Evolutionary conservation across 148 eudicot species (phyloP), one percentile per base, ranked within the genome.

Genomic region (Drosera capensis): DNA sequence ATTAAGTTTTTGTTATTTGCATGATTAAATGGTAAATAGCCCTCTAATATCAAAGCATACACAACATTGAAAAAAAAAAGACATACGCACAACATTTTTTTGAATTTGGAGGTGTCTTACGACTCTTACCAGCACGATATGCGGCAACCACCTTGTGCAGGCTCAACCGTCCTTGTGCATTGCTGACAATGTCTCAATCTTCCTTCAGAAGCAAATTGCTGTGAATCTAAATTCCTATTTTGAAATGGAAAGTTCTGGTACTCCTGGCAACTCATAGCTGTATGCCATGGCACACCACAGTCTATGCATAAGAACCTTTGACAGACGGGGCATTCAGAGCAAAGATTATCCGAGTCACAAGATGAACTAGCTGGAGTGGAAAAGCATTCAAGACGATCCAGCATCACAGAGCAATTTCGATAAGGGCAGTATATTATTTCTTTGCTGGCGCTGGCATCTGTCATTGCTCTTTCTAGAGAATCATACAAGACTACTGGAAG

Each of bases 241-340:
- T 67, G 72, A 45, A 57, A 24, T 17, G 82, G 82, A 26, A 76
- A 66, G 28, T 65, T 59, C 34, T 71, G 85, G 54, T 68, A 84
- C 57, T 79, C 88, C 25, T 68, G 81, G 61, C 88, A 84, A 23
- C 73, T 84, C 73, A 76, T 45, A 3, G 73, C 68, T 46, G 67
- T 55, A 65, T 84, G 94, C 94, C 85, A 77, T 24, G 88, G 85
- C 38, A 69, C 82, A 52, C 63, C 75, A 58, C 94, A 84, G 44
- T 71, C 72, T 13, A 71, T 45, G 60, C 88, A 79, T 24, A 79
- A 62, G 21, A 63, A 65, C 48, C 72, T 62, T 49, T 66, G 66
- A 60, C 88, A 84, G 34, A 54, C 82, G 22, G 82, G 81, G 45
- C 88, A 84, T 38, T 76, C 88, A n/a, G 67, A 60, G 57, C 78